Evolutionary conservation across 352 stramenopile genomes (phyloP), one percentile per base, ranked within the genome.

Genomic region (Phytopythium chamaehyphon): DNA sequence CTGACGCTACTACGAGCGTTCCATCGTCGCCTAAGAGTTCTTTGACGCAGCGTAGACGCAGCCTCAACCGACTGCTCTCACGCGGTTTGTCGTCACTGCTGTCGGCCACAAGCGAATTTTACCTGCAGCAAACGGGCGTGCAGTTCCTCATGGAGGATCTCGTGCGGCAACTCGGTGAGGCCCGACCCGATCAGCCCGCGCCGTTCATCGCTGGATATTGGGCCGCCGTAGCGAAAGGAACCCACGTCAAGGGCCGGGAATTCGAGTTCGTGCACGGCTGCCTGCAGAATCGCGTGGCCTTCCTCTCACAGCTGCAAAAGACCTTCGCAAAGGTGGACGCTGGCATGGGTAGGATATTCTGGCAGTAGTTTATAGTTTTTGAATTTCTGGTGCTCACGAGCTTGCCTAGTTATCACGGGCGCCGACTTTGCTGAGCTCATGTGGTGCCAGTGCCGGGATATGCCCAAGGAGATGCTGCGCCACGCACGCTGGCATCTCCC

Each of bases 381-480:
- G n/a, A n/a, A n/a, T n/a, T n/a, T n/a, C n/a, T n/a, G n/a, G n/a
- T n/a, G n/a, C n/a, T n/a, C n/a, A n/a, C n/a, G n/a, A n/a, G n/a
- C n/a, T n/a, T n/a, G n/a, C n/a, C n/a, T 47, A 87, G 76, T 66
- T 24, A 55, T 88, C 14, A 77, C 73, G 8, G 62, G 66, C 1
- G 76, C 72, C 16, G 73, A 88, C 58, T 86, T 88, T 49, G 69
- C 51, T 0, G 73, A 88, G 51, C 64, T 88, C 52, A 31, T 88
- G 5, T 70, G 55, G 71, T 76, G 64, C 26, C 72, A 84, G 28
- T 88, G 73, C 54, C 64, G 64, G 37, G 72, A 88, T 50, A 54
- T 88, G 18, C 69, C 76, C 6, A 38, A 16, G 5, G 52, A 70
- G 22, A 40, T 83, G 24, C 53, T 88, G 40, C 55, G 64, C 19